These are phyloP conservation scores for Exophiala viscosa DNA, from an alignment of 2,329 filamentous ascomycete genomes.

Conservation along the genomic window DNA sequence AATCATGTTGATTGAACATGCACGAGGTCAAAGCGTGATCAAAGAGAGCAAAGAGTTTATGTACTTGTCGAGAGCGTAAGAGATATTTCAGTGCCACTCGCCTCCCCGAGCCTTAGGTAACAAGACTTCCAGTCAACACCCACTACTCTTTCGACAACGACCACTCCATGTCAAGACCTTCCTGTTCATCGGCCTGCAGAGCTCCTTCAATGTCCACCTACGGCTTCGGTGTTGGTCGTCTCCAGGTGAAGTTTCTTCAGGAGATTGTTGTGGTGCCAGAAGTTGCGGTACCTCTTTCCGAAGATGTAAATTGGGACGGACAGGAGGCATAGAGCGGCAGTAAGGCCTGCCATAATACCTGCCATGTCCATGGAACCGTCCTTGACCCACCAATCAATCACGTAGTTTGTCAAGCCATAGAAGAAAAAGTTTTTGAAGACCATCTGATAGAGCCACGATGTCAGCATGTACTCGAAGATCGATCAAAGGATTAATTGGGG, in stretches of 20 bases:
- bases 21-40: too few species aligned
- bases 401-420: slow-evolving; percentile 36
- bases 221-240: slow-evolving; percentile 14
- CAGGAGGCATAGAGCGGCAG: slow-evolving; percentile 34
- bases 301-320: slow-evolving; percentile 36
- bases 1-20: too few species aligned
- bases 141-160: too few species aligned
- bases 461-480: too few species aligned
- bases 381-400: slow-evolving; percentile 33
- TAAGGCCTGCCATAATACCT: slow-evolving; percentile 33
- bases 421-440: slow-evolving; percentile 30
- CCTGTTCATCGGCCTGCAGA: too few species aligned
- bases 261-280: slow-evolving; percentile 21
- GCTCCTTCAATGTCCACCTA: neutral
- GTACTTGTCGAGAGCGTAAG: too few species aligned
- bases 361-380: slow-evolving; percentile 35
- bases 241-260: slow-evolving; percentile 14
- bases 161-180: too few species aligned
- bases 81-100: too few species aligned
- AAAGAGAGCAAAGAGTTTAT: too few species aligned
- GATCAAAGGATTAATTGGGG: neutral
- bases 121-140: too few species aligned
- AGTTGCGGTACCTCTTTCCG: slow-evolving; percentile 35
- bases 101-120: too few species aligned
- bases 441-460: neutral